Evolutionary conservation across 495 filamentous ascomycete genomes (phyloP).

Genomic region (Aspergillus egyptiacus): DNA sequence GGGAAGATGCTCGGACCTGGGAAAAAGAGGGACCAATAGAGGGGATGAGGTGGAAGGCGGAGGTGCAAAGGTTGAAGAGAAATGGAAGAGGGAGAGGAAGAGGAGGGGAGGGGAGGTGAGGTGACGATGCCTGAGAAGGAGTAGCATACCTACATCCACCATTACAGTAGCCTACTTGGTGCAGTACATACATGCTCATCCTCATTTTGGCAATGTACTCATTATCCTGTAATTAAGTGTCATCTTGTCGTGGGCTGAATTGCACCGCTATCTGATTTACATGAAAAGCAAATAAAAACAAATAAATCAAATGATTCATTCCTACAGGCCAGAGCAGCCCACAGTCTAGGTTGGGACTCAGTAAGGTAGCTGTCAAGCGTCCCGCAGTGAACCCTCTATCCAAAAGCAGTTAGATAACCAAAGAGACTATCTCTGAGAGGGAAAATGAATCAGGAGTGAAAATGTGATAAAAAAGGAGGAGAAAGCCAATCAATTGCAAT

Average conservation of each 20-base stretch:
- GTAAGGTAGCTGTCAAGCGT: conserved; percentile 10
- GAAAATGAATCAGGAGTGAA: not conserved
- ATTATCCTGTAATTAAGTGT: too few relatives aligned
- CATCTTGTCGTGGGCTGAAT: too few relatives aligned
- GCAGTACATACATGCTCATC: too few relatives aligned
- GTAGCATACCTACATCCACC: too few relatives aligned
- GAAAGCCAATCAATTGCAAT: not conserved
- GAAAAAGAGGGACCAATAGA: not conserved
- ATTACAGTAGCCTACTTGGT: too few relatives aligned
- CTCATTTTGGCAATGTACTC: too few relatives aligned
- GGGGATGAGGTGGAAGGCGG: not conserved
- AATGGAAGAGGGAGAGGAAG: not conserved
- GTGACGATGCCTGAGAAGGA: not conserved
- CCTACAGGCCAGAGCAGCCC: too few relatives aligned
- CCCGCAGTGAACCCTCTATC: conserved; percentile 6
- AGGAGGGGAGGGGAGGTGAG: not conserved
- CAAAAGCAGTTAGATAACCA: not conserved
- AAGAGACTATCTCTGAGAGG: not conserved
- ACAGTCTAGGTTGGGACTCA: too few relatives aligned
- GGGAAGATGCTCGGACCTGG: not conserved
- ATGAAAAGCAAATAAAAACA: too few relatives aligned
- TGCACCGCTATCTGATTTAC: too few relatives aligned
- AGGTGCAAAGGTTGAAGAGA: too few relatives aligned
- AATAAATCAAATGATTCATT: too few relatives aligned
- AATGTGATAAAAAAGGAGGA: not conserved